These are phyloP conservation scores for Phytophthora sansomeana DNA, from an alignment of 352 stramenopile species.

Conservation along the genomic window DNA sequence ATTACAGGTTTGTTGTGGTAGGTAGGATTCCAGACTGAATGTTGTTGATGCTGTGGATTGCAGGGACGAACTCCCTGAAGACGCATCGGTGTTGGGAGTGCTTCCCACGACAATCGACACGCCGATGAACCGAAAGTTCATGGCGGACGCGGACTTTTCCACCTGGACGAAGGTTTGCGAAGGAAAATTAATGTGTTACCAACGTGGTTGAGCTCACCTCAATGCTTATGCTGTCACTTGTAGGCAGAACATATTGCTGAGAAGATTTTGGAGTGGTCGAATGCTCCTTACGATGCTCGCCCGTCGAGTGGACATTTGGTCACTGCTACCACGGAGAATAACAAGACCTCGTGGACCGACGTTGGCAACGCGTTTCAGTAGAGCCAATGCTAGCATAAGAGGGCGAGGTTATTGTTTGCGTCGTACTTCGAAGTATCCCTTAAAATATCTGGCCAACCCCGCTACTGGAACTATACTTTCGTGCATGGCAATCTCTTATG, in stretches of 20 bases:
- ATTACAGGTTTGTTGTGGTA: not conserved
- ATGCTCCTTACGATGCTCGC: slow-evolving; percentile 44
- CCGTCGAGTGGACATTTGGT: slow-evolving; percentile 76
- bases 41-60: slow-evolving; percentile 1
- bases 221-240: not conserved
- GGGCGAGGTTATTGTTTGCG: slow-evolving; percentile 10
- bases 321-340: slow-evolving; percentile 67
- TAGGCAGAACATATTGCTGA: slow-evolving; percentile 75
- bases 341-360: slow-evolving; percentile 69
- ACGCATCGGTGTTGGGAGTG: slow-evolving; percentile 67
- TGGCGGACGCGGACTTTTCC: slow-evolving; percentile 85
- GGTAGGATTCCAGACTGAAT: not conserved
- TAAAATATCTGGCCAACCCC: slow-evolving; percentile 15
- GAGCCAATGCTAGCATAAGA: slow-evolving; percentile 17
- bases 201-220: not conserved
- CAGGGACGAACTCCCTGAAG: slow-evolving; percentile 63
- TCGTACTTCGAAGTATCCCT: slow-evolving; percentile 10
- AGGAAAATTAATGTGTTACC: not conserved
- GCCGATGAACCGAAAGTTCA: slow-evolving; percentile 90
- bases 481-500: slow-evolving; percentile 10
- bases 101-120: slow-evolving; percentile 89
- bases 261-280: slow-evolving; percentile 81
- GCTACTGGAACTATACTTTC: not conserved
- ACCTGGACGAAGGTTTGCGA: slow-evolving; percentile 77
- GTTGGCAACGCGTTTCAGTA: slow-evolving; percentile 77